Percentiles rank a stretch among this genome's conserved stretches.
Evolutionary conservation across 805 yeast genomes (phyloP).

Genomic region (Kregervanrija pseudodelftensis): DNA sequence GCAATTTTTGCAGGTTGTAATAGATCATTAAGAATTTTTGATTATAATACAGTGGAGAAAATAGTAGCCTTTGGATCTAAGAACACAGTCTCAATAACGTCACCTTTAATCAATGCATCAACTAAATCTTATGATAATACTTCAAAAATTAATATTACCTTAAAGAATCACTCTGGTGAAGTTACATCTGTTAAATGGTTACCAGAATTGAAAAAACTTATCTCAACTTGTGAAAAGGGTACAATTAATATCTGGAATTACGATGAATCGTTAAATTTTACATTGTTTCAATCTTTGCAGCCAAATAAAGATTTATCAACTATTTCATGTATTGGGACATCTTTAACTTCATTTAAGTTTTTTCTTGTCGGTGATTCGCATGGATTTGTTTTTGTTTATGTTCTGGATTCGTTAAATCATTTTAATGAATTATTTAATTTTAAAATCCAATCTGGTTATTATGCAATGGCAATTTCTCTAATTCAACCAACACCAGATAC

Average conservation of each 20-base stretch:
- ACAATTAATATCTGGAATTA: slow-evolving; percentile 53
- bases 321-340: slow-evolving; percentile 8
- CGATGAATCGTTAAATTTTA: slow-evolving; percentile 15
- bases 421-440: slow-evolving; percentile 29
- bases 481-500: slow-evolving; percentile 20
- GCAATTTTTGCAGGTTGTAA: slow-evolving; percentile 72
- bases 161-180: slow-evolving; percentile 53
- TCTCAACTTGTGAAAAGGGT: slow-evolving; percentile 67
- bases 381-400: slow-evolving; percentile 53
- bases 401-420: slow-evolving; percentile 12
- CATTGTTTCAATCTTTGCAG: slow-evolving; percentile 25
- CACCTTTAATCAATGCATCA: slow-evolving; percentile 35
- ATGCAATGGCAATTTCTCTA: slow-evolving; percentile 36
- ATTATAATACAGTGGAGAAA: slow-evolving; percentile 31
- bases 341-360: slow-evolving; percentile 1
- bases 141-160: slow-evolving; percentile 35
- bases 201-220: slow-evolving; percentile 36
- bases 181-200: slow-evolving; percentile 64
- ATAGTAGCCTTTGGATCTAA: slow-evolving; percentile 70
- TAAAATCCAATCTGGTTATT: slow-evolving; percentile 36
- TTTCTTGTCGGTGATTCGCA: slow-evolving; percentile 59
- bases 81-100: slow-evolving; percentile 58
- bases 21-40: slow-evolving; percentile 54
- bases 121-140: slow-evolving; percentile 31
- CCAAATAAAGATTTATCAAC: slow-evolving; percentile 3